Evolutionary conservation across 106 monocot genomes (phyloP), one percentile per base, ranked within the genome.

Genomic region (Alisma plantagoaquatica): DNA sequence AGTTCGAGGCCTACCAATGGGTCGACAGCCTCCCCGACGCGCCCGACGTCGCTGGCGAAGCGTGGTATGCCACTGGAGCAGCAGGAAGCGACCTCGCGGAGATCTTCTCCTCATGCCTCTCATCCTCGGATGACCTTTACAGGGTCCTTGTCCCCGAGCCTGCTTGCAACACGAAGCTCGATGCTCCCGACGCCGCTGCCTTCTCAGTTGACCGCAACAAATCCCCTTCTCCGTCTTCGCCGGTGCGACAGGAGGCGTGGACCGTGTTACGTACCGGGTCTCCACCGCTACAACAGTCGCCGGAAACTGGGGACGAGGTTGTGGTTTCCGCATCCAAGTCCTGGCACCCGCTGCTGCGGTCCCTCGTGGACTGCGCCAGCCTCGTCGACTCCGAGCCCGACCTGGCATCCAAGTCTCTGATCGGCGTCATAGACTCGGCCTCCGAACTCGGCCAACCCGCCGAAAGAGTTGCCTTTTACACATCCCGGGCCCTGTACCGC

Each of bases 1-100:
- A 79, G 33, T 88, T 89, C 41, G 89, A 89, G 31, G 60, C 89
- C 3, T 82, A 83, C 25, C 83, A 76, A 58, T 89, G 89, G 89
- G 83, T 89, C 83, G 89, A 89, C 56, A 89, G 75, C 23, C 67
- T 89, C n/a, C 76, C 79, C 41, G 79, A 68, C 5, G 79, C 73
- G 21, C 67, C 73, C 28, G 66, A 63, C 1, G 61, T 65, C 22
- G 82, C 69, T 9, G 59, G 54, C 10, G 75, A 76, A n/a, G 45
- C 69, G 6, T 68, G 77, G 77, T 50, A 44, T 35, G 16, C 20
- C 27, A 49, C 41, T 19, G 27, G 24, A 2, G 45, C 60, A 14
- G 49, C 25, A 12, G 2, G 23, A 64, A 75, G 15, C 35, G 69
- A 11, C 53, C 71, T 79, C 55, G 14, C 62, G 8, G 82, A 77